These are phyloP conservation scores for Cutaneotrichosporon cavernicola DNA, from an alignment of 1,284 basidiomycete species.

Conservation along the genomic window DNA sequence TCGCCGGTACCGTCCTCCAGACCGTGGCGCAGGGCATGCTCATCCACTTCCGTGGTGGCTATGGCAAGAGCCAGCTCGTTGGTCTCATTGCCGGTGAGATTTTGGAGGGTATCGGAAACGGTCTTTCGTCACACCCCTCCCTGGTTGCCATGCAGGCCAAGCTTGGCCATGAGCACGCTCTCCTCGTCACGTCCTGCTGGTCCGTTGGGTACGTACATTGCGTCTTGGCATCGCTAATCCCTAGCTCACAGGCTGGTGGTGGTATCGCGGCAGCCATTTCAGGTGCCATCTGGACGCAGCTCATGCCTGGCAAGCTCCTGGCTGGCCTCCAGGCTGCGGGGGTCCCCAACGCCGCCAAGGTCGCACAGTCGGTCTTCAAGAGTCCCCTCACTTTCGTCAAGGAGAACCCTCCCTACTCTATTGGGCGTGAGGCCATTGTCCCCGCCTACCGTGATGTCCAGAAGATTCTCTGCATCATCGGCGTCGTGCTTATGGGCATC, in stretches of 20 bases:
- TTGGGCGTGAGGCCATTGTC: conserved; percentile 43
- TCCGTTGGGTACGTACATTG: conserved; percentile 11
- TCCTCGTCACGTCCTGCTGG: conserved; percentile 23
- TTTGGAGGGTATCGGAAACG: conserved; percentile 52
- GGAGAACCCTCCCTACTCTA: conserved; percentile 43
- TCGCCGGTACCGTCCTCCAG: conserved; percentile 39
- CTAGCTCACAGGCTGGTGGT: conserved; percentile 23
- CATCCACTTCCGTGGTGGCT: conserved; percentile 52
- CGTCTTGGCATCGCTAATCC: neutral
- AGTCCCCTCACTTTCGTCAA: conserved; percentile 43
- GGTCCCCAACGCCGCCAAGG: conserved; percentile 15
- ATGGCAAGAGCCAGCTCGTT: conserved; percentile 30
- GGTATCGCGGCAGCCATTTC: conserved; percentile 51
- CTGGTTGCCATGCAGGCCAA: conserved; percentile 26
- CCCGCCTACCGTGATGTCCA: conserved; percentile 46
- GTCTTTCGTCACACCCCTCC: conserved; percentile 51
- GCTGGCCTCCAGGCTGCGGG: conserved; percentile 20
- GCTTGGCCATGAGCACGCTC: conserved; percentile 25
- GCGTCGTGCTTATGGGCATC: conserved; percentile 38
- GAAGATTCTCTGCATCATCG: conserved; percentile 41
- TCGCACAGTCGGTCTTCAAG: conserved; percentile 43
- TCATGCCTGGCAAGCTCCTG: conserved; percentile 29
- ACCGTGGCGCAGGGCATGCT: conserved; percentile 52
- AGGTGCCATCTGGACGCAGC: conserved; percentile 49
- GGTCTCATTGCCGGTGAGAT: conserved; percentile 53